Evolutionary conservation across 2,329 filamentous ascomycete genomes (phyloP).

Genomic region (Fusarium beomiforme): DNA sequence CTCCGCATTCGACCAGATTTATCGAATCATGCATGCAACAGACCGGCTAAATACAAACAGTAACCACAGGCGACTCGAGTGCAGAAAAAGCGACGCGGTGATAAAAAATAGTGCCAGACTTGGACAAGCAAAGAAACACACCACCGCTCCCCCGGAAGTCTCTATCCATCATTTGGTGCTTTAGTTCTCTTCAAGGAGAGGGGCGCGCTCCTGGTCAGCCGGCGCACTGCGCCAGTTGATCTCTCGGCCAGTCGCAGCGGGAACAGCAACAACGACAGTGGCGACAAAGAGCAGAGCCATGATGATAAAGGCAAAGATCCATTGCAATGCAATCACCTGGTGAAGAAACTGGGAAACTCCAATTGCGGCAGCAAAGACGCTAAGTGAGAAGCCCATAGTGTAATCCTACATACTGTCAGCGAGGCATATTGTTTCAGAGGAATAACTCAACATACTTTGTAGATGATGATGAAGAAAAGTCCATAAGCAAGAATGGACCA

Average conservation of each 20-base stretch:
- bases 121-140: neutral
- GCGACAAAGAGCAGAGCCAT: conserved; percentile 78
- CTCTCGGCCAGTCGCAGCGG: conserved; percentile 69
- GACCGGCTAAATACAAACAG: conserved; percentile 13
- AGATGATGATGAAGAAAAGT: conserved; percentile 76
- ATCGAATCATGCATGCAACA: conserved; percentile 17
- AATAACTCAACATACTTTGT: conserved; percentile 65
- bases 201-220: conserved; percentile 67
- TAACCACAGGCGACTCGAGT: neutral
- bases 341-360: conserved; percentile 80
- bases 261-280: conserved; percentile 72
- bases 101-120: neutral
- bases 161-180: neutral
- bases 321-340: conserved; percentile 82
- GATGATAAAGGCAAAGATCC: conserved; percentile 91
- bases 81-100: neutral
- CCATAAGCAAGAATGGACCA: conserved; percentile 85
- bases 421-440: neutral
- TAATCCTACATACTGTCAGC: conserved; percentile 60
- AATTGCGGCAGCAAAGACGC: conserved; percentile 76
- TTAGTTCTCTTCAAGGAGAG: conserved; percentile 64
- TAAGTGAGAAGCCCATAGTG: conserved; percentile 83
- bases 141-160: neutral
- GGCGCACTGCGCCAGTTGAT: conserved; percentile 56
- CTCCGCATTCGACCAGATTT: conserved; percentile 20